Conservation (phyloP, 2,329 filamentous ascomycete genomes). For the Aspergillus tubingensis region DNA sequence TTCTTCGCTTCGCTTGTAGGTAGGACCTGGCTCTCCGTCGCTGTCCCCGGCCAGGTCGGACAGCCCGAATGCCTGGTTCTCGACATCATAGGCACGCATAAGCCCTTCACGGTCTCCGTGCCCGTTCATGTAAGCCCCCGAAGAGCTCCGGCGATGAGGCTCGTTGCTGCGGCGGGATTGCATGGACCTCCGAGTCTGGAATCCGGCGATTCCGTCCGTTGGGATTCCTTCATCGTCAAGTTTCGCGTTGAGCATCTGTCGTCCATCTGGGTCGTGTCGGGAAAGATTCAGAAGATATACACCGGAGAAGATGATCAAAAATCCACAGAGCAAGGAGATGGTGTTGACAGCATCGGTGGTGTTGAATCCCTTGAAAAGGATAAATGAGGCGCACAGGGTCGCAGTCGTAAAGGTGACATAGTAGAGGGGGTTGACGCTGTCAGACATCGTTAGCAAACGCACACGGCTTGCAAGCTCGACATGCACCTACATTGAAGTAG, state of each 20-base stretch:
- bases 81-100: constrained; percentile 87
- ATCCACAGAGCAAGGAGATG: constrained; percentile 86
- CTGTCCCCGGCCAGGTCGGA: constrained; percentile 77
- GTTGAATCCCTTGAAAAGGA: constrained; percentile 94
- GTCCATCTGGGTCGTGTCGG: constrained; percentile 82
- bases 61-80: constrained; percentile 74
- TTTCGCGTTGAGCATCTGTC: constrained; percentile 62
- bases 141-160: constrained; percentile 60
- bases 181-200: constrained; percentile 92
- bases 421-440: constrained; percentile 90
- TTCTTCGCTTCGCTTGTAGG: constrained; percentile 31
- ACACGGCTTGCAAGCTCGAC: too few relatives aligned
- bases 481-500: constrained; percentile 83
- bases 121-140: constrained; percentile 58
- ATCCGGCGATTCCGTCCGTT: constrained; percentile 84
- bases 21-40: constrained; percentile 54
- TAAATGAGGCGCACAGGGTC: constrained; percentile 91
- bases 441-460: constrained; percentile 12
- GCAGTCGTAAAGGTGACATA: constrained; percentile 97
- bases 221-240: constrained; percentile 69
- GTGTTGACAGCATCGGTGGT: constrained; percentile 90
- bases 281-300: constrained; percentile 97
- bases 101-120: constrained; percentile 73
- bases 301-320: constrained; percentile 91
- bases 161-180: constrained; percentile 75